phyloP scores from a whole-genome alignment of 2,329 filamentous ascomycete species.

The Peltaster fructicola region DNA sequence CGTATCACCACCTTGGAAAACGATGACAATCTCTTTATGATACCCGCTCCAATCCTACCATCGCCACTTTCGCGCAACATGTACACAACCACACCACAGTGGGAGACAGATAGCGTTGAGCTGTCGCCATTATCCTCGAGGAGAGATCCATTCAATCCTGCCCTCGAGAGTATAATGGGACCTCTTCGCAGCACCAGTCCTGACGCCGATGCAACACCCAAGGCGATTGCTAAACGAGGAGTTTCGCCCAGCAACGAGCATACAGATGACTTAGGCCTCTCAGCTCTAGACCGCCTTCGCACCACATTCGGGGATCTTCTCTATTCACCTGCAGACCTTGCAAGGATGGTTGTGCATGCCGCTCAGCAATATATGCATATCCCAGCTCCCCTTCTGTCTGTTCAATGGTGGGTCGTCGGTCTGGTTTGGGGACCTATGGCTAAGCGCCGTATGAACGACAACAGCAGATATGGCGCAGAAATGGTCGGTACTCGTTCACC shows the following conservation, averaged over 20 bases:
- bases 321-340: slow-evolving; percentile 13
- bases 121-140: too few relatives aligned
- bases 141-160: too few relatives aligned
- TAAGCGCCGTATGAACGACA: slow-evolving; percentile 13
- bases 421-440: slow-evolving; percentile 19
- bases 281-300: slow-evolving; percentile 10
- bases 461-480: slow-evolving; percentile 1
- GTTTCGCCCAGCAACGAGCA: not conserved
- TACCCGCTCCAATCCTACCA: slow-evolving; percentile 2
- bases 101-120: too few relatives aligned
- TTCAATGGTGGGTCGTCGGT: slow-evolving; percentile 20
- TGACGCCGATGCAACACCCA: slow-evolving; percentile 2
- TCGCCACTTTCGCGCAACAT: slow-evolving; percentile 2
- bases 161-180: too few relatives aligned
- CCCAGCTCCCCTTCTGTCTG: slow-evolving; percentile 12
- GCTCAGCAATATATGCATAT: slow-evolving; percentile 14
- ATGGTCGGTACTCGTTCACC: slow-evolving; percentile 1
- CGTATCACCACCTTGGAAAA: not conserved
- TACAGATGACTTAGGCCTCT: too few relatives aligned
- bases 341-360: slow-evolving; percentile 14
- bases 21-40: slow-evolving; percentile 1
- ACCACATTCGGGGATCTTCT: slow-evolving; percentile 14
- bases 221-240: not conserved
- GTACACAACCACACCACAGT: slow-evolving; percentile 1
- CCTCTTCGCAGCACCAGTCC: slow-evolving; percentile 2